Conservation (phyloP, 768 basidiomycete genomes). For the Sutorius australiensis region DNA sequence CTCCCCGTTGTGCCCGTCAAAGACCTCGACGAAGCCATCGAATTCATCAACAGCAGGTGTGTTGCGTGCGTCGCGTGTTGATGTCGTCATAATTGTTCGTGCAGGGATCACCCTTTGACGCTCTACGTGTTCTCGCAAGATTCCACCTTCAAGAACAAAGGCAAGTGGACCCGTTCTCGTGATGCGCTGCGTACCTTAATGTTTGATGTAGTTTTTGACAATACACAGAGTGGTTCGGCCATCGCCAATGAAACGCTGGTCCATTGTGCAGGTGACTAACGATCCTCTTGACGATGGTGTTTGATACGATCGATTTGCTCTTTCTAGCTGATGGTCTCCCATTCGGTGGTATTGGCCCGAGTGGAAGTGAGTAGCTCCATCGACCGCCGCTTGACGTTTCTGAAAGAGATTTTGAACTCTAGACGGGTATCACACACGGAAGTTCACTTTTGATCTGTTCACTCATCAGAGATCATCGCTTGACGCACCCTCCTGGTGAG, state of each 20-base stretch:
- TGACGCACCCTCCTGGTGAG: constrained; percentile 38
- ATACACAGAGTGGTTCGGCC: constrained; percentile 68
- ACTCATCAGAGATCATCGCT: constrained; percentile 65
- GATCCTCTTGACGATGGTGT: neutral
- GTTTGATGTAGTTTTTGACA: constrained; percentile 50
- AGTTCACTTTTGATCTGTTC: constrained; percentile 73
- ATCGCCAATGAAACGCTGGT: constrained; percentile 68
- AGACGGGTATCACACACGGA: constrained; percentile 72
- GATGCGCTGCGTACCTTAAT: neutral
- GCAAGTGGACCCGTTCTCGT: constrained; percentile 31
- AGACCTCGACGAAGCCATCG: constrained; percentile 66
- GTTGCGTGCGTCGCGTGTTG: constrained; percentile 10
- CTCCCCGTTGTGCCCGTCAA: constrained; percentile 72
- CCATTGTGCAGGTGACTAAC: constrained; percentile 49
- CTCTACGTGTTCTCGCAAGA: constrained; percentile 75
- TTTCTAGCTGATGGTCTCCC: constrained; percentile 56
- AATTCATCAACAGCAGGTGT: constrained; percentile 59
- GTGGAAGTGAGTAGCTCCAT: constrained; percentile 54
- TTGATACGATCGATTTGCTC: neutral
- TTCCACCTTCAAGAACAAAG: constrained; percentile 54
- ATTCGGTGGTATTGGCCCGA: constrained; percentile 69
- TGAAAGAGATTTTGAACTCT: neutral
- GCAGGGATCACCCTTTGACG: constrained; percentile 68
- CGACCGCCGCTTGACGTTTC: neutral
- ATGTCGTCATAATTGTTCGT: neutral